phyloP scores from a whole-genome alignment of 176 grass and related monocot species.

The Ampelocalamus luodianensis region DNA sequence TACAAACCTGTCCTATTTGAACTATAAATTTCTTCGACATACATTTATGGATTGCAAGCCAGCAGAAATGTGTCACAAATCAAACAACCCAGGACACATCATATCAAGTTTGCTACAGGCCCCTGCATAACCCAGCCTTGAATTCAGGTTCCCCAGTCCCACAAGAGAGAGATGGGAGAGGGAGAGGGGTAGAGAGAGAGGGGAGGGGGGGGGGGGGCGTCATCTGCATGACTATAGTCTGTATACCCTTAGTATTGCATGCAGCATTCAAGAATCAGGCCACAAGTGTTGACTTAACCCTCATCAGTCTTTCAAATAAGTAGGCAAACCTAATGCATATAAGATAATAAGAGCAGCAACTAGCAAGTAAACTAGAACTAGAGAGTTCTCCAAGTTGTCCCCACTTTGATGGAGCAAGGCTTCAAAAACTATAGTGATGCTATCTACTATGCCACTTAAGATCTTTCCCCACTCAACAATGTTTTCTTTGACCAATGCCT shows the following conservation, averaged over 20 bases:
- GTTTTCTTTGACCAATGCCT: slow-evolving; percentile 62
- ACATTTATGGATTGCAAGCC: slow-evolving; percentile 49
- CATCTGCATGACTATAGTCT: not conserved
- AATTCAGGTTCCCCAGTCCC: slow-evolving; percentile 56
- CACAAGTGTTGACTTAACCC: slow-evolving; percentile 44
- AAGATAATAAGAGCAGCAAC: slow-evolving; percentile 5
- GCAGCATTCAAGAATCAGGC: slow-evolving; percentile 36
- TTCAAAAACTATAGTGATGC: slow-evolving; percentile 38
- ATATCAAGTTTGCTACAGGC: slow-evolving; percentile 48
- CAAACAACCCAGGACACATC: slow-evolving; percentile 50
- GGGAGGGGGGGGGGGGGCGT: not conserved
- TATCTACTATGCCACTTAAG: slow-evolving; percentile 51
- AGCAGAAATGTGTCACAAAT: slow-evolving; percentile 50
- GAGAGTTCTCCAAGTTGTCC: slow-evolving; percentile 22
- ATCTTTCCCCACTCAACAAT: slow-evolving; percentile 30
- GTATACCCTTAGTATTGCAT: slow-evolving; percentile 10
- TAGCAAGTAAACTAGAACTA: slow-evolving; percentile 31
- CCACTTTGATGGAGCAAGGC: slow-evolving; percentile 39
- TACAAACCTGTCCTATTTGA: slow-evolving; percentile 44
- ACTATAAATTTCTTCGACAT: slow-evolving; percentile 26
- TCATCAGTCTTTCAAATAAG: slow-evolving; percentile 19
- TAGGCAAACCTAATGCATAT: slow-evolving; percentile 39
- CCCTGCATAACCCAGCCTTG: slow-evolving; percentile 50
- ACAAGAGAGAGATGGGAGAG: not conserved
- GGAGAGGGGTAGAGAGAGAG: not conserved